Evolutionary conservation across 139 green algal species (phyloP).

Genomic region (Asterochloris erici): DNA sequence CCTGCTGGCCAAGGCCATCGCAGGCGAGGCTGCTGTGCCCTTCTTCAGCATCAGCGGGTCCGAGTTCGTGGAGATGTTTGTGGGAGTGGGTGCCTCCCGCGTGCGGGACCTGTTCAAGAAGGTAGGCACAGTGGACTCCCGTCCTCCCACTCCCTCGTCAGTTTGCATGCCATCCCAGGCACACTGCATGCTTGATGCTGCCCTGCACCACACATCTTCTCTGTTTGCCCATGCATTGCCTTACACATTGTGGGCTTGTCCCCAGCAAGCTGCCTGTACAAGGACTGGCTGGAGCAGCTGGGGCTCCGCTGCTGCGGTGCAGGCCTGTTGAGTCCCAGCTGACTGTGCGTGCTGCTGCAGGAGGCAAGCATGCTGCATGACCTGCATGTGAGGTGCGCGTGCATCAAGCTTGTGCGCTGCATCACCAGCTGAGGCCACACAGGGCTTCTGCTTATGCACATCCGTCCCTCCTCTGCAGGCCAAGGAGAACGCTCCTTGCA

Average conservation of each 20-base stretch:
- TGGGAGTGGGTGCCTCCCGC: constrained; percentile 93
- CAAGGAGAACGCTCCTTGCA: constrained; percentile 98
- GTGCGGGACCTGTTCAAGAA: constrained; percentile 99
- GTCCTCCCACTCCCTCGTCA: not conserved
- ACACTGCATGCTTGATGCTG: not conserved
- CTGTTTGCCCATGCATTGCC: not conserved
- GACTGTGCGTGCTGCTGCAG: not conserved
- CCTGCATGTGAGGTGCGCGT: not conserved
- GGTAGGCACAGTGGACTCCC: constrained; percentile 17
- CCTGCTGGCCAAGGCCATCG: constrained; percentile 97
- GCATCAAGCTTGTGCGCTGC: not conserved
- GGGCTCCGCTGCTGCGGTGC: too few relatives aligned
- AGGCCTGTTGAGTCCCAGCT: not conserved
- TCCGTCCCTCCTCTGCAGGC: constrained; percentile 39
- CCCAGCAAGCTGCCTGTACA: too few relatives aligned
- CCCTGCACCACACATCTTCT: not conserved
- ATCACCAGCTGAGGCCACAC: not conserved
- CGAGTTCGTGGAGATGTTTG: constrained; percentile 99
- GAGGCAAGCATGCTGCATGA: not conserved
- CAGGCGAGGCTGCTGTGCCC: constrained; percentile 92
- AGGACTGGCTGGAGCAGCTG: too few relatives aligned
- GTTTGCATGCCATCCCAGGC: not conserved
- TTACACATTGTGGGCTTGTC: too few relatives aligned
- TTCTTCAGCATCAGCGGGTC: constrained; percentile 99
- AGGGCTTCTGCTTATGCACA: not conserved